Base-by-base conservation (phyloP, 169 alveolate species). In the Babesia gibsoni region DNA sequence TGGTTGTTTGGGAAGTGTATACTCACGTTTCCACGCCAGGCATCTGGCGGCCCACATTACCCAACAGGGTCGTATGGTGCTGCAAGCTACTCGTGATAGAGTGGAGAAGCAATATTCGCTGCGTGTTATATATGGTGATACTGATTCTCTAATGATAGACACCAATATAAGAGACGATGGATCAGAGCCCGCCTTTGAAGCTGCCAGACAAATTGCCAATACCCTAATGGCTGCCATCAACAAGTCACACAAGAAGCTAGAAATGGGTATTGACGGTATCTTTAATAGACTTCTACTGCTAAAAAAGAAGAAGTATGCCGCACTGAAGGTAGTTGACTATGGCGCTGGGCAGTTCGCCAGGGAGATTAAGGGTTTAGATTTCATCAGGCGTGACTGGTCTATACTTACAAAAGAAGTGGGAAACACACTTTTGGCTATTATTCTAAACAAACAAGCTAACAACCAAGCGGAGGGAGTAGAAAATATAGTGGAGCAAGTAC, bases 41-140 rank as follows among this genome's bases (percentile, higher is more conserved):
- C 98, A 96, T 39, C 92, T 98, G 43, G 99, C 99, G 10, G 95
- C 99, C 0, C 90, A 94, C 61, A 97, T 98, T 72, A 98, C 99
- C 20, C 91, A 84, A 58, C 95, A 94, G 50, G 93, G 94, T 8
- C 59, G 93, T 37, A 70, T 52, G 59, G 64, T 88, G 37, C 74
- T 93, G 30, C 90, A 88, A 53, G 88, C 89, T 37, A 95, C 99
- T 0, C 95, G 94, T 52, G 91, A 86, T 23, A 93, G 94, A 58
- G 99, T 97, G 12, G 98, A 94, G 67, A 87, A 84, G 6, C 93
- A 88, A 42, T 89, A 91, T 25, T 89, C 92, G 48, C 92, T 94
- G 48, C 92, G 92, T 20, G 99, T 98, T 18, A 93, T 98, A 16
- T 98, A 98, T 79, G 99, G 99, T n/a, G 99, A 98, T 81, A 98